Evolutionary conservation across 495 filamentous ascomycete species (phyloP), one percentile per base, ranked within the genome.

Genomic region (Chaetomium fimeti): DNA sequence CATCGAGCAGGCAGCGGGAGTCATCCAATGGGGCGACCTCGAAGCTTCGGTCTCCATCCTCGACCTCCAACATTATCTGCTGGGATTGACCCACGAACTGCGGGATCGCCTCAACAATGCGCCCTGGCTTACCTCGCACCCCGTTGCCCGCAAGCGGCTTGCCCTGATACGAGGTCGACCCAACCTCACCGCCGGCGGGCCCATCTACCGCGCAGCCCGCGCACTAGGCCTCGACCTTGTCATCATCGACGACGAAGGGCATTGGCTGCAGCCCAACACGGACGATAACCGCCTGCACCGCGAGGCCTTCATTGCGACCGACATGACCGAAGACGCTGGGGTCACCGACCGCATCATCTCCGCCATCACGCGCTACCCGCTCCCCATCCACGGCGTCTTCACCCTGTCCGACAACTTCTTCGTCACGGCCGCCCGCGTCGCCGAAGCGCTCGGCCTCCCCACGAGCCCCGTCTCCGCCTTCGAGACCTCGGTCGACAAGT

Each of bases 161-260:
- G 71, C 77, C 18, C 73, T 78, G 15, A 69, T 79, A 45, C 63
- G 78, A 0, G 73, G 74, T 22, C 76, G 78, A 47, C 76, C 74
- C 5, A 75, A 75, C 28, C 63, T 74, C 16, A 76, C 72, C n/a
- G 69, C 72, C 2, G 74, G 72, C 27, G 73, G 75, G 5, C 76
- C 69, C 22, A 68, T 74, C 3, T 78, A 73, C 48, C 61, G 64
- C 38, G 79, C 79, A 5, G 80, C 81, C 11, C 64, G 55, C 12
- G 76, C 74, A 2, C 74, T 84, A 0, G 75, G 77, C 2, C 76
- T 83, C 28, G 71, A 76, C 9, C 69, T 84, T 0, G 74, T 83
- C 7, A 72, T 83, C 25, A 64, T 84, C 24, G 81, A 83, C 54
- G 71, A 77, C 7, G 68, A 73, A 2, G 79, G 80, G 1, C 77